These are phyloP conservation scores for Marchantia polymorpha DNA, from an alignment of 225 moss, liverwort and hornwort genomes.

Conservation along the genomic window DNA sequence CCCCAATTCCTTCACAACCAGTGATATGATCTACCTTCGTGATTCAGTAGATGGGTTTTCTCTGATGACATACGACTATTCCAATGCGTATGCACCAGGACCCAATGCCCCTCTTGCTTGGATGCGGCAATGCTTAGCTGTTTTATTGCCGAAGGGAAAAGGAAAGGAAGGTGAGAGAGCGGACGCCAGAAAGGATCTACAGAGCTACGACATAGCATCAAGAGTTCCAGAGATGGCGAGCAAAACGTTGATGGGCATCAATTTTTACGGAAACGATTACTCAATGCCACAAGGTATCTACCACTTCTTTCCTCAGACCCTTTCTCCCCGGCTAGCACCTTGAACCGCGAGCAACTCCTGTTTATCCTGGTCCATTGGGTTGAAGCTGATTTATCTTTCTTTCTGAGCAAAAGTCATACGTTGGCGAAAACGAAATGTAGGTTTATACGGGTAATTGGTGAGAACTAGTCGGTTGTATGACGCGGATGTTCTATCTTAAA, in stretches of 20 bases:
- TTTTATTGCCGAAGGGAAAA: conserved; percentile 31
- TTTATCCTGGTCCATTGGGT: too few relatives aligned
- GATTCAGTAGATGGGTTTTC: conserved; percentile 79
- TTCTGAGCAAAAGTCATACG: too few relatives aligned
- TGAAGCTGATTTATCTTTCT: too few relatives aligned
- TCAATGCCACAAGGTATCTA: conserved; percentile 67
- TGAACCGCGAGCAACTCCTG: too few relatives aligned
- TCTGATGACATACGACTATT: conserved; percentile 95
- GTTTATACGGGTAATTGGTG: too few relatives aligned
- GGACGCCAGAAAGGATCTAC: not conserved
- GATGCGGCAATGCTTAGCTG: conserved; percentile 58
- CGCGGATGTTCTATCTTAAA: too few relatives aligned
- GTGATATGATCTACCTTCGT: conserved; percentile 58
- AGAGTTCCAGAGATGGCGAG: conserved; percentile 8
- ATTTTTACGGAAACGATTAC: conserved; percentile 93
- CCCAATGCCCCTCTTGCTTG: conserved; percentile 89
- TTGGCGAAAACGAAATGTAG: too few relatives aligned
- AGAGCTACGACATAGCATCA: conserved; percentile 1
- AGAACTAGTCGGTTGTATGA: too few relatives aligned
- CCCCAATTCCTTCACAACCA: conserved; percentile 49
- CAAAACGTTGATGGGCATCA: conserved; percentile 69
- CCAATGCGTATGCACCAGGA: conserved; percentile 72
- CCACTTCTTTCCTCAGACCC: too few relatives aligned
- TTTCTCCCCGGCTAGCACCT: too few relatives aligned
- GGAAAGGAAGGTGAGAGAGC: conserved; percentile 1